A percentile compares a stretch with the other conserved stretches of the same genome.
phyloP scores from a whole-genome alignment of 2,329 filamentous ascomycete species.

The Paraconiothyrium brasiliense region DNA sequence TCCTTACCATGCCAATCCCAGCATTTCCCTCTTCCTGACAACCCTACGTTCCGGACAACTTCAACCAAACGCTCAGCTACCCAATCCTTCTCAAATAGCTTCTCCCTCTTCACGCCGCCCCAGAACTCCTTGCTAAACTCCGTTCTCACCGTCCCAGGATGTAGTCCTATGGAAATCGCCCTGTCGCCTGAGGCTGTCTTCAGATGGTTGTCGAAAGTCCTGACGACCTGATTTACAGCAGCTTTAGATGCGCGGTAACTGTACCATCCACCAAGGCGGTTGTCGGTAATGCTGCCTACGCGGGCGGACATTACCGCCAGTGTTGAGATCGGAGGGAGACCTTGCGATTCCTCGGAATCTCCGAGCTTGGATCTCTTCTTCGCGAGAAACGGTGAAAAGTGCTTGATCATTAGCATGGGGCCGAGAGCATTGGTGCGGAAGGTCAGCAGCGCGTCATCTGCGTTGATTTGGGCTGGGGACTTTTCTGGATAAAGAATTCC shows the following conservation, averaged over 20 bases:
- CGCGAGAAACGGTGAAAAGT: constrained; percentile 76
- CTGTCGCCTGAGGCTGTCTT: constrained; percentile 65
- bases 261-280: constrained; percentile 81
- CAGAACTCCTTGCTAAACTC: constrained; percentile 77
- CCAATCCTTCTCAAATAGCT: constrained; percentile 73
- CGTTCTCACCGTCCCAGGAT: constrained; percentile 84
- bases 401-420: constrained; percentile 78
- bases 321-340: constrained; percentile 63
- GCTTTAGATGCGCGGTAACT: constrained; percentile 81
- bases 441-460: constrained; percentile 69
- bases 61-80: constrained; percentile 71
- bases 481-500: constrained; percentile 80
- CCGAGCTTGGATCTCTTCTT: constrained; percentile 52
- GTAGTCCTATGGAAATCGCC: constrained; percentile 74
- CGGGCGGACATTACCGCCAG: constrained; percentile 82
- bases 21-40: constrained; percentile 48
- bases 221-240: constrained; percentile 74
- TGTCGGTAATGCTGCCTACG: constrained; percentile 78
- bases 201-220: constrained; percentile 76
- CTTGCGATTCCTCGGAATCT: constrained; percentile 26
- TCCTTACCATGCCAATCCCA: constrained; percentile 54
- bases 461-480: constrained; percentile 71
- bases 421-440: constrained; percentile 78
- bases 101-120: constrained; percentile 67
- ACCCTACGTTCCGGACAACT: constrained; percentile 74